phyloP scores from a whole-genome alignment of 1,139 yeast species.

The Eremothecium sinecaudum region DNA sequence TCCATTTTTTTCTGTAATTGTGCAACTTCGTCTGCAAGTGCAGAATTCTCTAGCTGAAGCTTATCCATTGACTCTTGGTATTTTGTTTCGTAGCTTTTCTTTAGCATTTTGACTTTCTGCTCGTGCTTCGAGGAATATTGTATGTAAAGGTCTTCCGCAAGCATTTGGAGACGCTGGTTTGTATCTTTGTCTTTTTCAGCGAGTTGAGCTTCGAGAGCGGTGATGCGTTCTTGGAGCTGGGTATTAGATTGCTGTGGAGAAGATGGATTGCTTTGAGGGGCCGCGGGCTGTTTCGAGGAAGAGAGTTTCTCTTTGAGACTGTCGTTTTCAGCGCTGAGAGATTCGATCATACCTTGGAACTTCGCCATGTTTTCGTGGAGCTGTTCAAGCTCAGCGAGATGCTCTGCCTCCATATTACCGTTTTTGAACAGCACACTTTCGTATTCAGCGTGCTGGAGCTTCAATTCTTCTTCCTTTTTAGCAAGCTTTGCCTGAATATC shows the following conservation, averaged over 20 bases:
- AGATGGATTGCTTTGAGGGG: neutral
- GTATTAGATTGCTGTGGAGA: constrained; percentile 1
- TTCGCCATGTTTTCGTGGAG: constrained; percentile 30
- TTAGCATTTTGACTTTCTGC: constrained; percentile 47
- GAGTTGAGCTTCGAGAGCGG: constrained; percentile 24
- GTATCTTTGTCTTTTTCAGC: constrained; percentile 36
- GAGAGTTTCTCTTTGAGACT: neutral
- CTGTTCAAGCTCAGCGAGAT: constrained; percentile 31
- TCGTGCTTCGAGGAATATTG: constrained; percentile 67
- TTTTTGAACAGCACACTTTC: constrained; percentile 22
- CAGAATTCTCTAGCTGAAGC: constrained; percentile 36
- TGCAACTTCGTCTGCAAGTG: constrained; percentile 38
- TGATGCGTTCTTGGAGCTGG: constrained; percentile 15
- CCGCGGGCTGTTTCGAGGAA: neutral
- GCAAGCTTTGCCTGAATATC: constrained; percentile 17
- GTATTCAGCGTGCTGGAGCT: constrained; percentile 22
- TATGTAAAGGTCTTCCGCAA: constrained; percentile 56
- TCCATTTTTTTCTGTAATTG: constrained; percentile 39
- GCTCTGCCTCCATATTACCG: constrained; percentile 29
- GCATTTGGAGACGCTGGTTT: constrained; percentile 43
- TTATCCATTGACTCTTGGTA: constrained; percentile 38
- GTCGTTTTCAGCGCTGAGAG: neutral
- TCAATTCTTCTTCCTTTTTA: constrained; percentile 19
- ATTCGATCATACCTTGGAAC: constrained; percentile 3
- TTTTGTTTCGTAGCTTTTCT: constrained; percentile 43